Base-by-base conservation (phyloP, 257 asterid species). In the Solanum paucissectum region DNA sequence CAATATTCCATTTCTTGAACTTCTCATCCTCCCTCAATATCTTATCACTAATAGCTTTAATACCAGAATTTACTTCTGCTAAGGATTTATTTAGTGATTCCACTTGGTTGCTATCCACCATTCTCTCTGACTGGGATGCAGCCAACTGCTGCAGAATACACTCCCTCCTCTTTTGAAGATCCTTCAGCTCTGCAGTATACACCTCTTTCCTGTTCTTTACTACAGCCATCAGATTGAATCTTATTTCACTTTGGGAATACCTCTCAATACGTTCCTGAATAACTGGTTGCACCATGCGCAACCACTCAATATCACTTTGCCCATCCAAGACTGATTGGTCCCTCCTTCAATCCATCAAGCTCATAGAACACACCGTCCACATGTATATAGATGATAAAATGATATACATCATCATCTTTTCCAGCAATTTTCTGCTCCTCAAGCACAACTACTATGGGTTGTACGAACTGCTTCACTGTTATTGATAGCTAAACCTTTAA, bases 281-380 rank as follows among this genome's bases (percentile, higher is more conserved):
- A 86, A 95, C 99, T 0, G 98, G 99, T 62, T 95, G 96, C 66
- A 95, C 98, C 94, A 94, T 49, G n/a, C 87, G 87, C 75, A 97
- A 46, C 99, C 99, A 97, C 46, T 91, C 98, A n/a, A 90, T 20
- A 74, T 93, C 94, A 55, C 90, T 88, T 92, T 91, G 96, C 71
- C 96, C 98, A 82, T 92, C 99, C 98, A n/a, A 97, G 98, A 93
- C 98, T 97, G 88, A 97, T 97, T 4, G 99, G 99, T 27, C 99
- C 99, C 89, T 96, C 98, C 90, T 97, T 96, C 88, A 97, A 92
- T 23, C 99, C 98, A 83, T 97, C 99, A 12, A 97, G 99, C 97
- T 97, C 99, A 44, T 96, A 97, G 40, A 97, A 95, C 34, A 96
- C 94, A 44, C 95, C 98, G 21, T 97, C 99, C 32, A 97, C 95